Conservation (phyloP, 1,284 basidiomycete genomes). For the Leccinum fallax region DNA sequence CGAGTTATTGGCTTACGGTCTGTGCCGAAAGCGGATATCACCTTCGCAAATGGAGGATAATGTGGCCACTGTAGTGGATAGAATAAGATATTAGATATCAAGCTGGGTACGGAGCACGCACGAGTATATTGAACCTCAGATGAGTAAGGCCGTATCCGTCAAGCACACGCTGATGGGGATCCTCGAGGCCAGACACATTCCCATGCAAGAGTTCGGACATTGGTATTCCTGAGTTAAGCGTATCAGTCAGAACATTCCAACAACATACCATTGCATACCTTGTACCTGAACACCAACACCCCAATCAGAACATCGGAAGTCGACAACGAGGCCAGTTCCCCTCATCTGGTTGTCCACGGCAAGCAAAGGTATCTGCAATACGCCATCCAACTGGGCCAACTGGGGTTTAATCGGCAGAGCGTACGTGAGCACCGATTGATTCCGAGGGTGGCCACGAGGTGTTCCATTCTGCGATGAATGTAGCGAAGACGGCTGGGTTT, state of each 20-base stretch:
- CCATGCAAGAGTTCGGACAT: constrained; percentile 27
- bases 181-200: constrained; percentile 23
- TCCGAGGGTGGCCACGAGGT: constrained; percentile 3
- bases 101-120: constrained; percentile 12
- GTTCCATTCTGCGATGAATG: constrained; percentile 7
- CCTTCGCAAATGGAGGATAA: constrained; percentile 29
- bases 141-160: constrained; percentile 21
- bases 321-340: constrained; percentile 25
- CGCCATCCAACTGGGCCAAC: constrained; percentile 26
- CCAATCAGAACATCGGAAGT: constrained; percentile 29
- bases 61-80: constrained; percentile 27
- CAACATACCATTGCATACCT: constrained; percentile 11
- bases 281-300: constrained; percentile 25
- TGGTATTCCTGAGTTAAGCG: constrained; percentile 18
- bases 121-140: constrained; percentile 28
- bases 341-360: constrained; percentile 26
- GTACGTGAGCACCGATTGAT: constrained; percentile 16
- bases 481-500: neutral
- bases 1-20: constrained; percentile 24
- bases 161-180: constrained; percentile 24
- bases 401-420: constrained; percentile 23
- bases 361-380: constrained; percentile 26
- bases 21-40: constrained; percentile 26
- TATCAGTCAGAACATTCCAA: neutral
- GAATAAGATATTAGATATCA: constrained; percentile 2